Base-by-base conservation (phyloP, 257 asterid genomes). In the Nicotiana sylvestris region DNA sequence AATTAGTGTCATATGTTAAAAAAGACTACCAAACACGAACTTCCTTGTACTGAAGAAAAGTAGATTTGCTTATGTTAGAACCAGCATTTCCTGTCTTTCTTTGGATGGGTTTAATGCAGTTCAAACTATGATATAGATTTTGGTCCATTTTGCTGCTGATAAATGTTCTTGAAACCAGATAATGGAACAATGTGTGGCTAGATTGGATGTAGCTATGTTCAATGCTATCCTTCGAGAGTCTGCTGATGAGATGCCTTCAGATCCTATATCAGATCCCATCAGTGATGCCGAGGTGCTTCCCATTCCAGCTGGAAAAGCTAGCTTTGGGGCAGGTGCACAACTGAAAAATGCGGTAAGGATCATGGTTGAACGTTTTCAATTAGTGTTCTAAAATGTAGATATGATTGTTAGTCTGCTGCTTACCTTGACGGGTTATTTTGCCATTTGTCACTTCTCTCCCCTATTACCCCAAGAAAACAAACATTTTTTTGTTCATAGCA, bases 191-290 rank as follows among this genome's bases (percentile, higher is more conserved):
- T 83, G 93, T 69, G 98, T 95, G 84, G 89, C 86, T 70, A 88
- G 98, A 86, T 91, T 96, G 76, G 99, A 96, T 46, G 92, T 93
- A 51, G 99, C 98, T 35, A 96, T 96, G 97, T 92, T 96, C 96
- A 96, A 96, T 69, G 97, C 99, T 66, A 92, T 94, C 85, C 94
- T 96, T 76, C 99, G 98, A 13, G 93, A 90, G 82, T 90, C 96
- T 81, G 88, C 90, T 56, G 91, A 91, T 81, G 97, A 91, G 57
- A 91, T 94, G 94, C 96, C 98, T 12, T 91, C 98, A 4, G 97
- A 96, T 90, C 99, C 99, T 30, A 86, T 92, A 76, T 94, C 99
- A 70, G 98, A 96, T 88, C 99, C 99, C 82, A 93, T 96, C 53
- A 86, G 92, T 83, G 94, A 96, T 82, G 78, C 91, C 39, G 84